A percentile compares a stretch with the other conserved stretches of the same genome.
Evolutionary conservation across 148 eudicot species (phyloP).

Genomic region (Arctostaphylos glauca): DNA sequence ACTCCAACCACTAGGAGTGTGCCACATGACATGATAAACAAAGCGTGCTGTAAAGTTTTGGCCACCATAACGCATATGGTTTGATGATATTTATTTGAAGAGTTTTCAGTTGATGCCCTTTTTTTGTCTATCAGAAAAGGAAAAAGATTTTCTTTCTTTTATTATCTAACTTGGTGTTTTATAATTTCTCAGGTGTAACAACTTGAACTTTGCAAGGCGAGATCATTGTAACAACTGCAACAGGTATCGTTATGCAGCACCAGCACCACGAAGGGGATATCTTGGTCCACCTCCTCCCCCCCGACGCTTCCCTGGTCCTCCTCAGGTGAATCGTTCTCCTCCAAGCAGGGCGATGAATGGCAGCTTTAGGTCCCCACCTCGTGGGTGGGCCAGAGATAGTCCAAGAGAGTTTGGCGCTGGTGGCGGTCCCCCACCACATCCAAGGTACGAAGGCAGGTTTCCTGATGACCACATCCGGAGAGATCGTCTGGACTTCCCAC

Average conservation of each 20-base stretch:
- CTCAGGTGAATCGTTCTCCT: constrained; percentile 59
- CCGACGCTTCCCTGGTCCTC: constrained; percentile 66
- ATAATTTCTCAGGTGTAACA: constrained; percentile 58
- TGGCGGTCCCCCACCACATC: constrained; percentile 44
- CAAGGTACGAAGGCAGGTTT: constrained; percentile 67
- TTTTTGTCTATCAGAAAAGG: not conserved
- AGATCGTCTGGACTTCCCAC: constrained; percentile 64
- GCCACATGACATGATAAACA: not conserved
- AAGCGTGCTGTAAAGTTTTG: not conserved
- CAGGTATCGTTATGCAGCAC: constrained; percentile 55
- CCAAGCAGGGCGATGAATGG: constrained; percentile 55
- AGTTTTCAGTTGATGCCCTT: not conserved
- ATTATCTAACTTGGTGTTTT: not conserved
- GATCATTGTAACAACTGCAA: constrained; percentile 83
- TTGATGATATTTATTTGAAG: not conserved
- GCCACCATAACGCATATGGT: not conserved
- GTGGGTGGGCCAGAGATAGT: constrained; percentile 66
- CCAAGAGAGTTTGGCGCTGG: constrained; percentile 65
- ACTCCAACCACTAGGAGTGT: not conserved
- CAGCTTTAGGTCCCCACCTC: constrained; percentile 80
- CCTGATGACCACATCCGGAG: constrained; percentile 54
- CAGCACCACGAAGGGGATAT: constrained; percentile 68
- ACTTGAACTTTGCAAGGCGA: constrained; percentile 90
- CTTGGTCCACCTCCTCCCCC: constrained; percentile 68
- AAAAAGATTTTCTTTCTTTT: not conserved